phyloP scores from a whole-genome alignment of 225 moss, liverwort and hornwort species.

The Takakia lepidozioides region DNA sequence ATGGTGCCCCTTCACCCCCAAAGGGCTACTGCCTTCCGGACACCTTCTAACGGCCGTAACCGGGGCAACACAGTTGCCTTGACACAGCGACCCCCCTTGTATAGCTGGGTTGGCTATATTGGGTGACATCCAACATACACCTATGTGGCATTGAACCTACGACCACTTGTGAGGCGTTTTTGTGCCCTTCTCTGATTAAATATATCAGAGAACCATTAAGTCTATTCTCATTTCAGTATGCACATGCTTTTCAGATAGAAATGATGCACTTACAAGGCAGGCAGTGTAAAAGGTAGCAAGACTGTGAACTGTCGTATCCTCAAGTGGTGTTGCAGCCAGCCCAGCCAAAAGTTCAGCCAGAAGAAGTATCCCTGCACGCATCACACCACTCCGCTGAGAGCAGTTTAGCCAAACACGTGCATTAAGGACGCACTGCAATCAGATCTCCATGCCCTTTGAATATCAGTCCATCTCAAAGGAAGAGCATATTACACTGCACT shows the following conservation, averaged over 20 bases:
- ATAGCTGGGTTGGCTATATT: no score
- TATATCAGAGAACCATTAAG: no score
- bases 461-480: background rate
- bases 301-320: conserved; percentile 46
- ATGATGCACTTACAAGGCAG: conserved; percentile 51
- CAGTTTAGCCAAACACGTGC: no score
- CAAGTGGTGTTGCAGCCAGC: conserved; percentile 34
- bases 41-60: no score
- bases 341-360: conserved; percentile 59
- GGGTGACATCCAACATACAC: no score
- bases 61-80: no score
- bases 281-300: conserved; percentile 51
- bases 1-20: no score
- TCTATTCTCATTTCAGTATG: background rate
- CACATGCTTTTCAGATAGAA: background rate
- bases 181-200: no score
- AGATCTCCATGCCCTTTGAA: conserved; percentile 3
- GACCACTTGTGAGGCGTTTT: no score
- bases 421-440: conserved; percentile 3
- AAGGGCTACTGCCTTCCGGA: no score
- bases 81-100: no score
- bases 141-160: no score
- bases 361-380: conserved; percentile 51
- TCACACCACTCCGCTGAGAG: background rate
- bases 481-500: background rate